phyloP scores from a whole-genome alignment of 331 rosid species.

The Erythrophleum ivorense region DNA sequence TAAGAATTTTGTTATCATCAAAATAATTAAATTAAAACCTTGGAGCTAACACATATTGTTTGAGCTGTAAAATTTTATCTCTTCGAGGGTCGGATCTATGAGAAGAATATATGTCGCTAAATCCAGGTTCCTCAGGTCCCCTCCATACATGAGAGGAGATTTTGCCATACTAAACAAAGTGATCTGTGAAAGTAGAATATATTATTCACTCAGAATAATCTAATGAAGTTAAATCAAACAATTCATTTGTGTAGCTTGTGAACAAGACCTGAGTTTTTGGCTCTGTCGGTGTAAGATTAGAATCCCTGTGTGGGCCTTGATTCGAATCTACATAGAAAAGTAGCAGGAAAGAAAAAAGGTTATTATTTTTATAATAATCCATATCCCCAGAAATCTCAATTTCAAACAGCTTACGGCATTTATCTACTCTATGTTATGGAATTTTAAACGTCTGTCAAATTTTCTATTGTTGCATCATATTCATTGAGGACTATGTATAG shows the following conservation, averaged over 20 bases:
- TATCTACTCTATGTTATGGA: too few species aligned
- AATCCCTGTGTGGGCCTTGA: neutral
- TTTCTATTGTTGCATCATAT: neutral
- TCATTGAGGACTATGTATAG: neutral
- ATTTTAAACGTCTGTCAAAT: neutral
- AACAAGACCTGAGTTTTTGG: conserved; percentile 52
- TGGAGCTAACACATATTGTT: too few species aligned
- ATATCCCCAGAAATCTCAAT: neutral
- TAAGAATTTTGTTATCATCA: too few species aligned
- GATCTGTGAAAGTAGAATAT: neutral
- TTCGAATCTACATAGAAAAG: neutral
- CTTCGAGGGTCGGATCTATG: neutral
- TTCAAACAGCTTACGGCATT: conserved; percentile 24
- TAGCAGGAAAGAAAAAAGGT: neutral
- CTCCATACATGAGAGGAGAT: neutral
- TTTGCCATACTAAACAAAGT: neutral
- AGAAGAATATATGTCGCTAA: neutral
- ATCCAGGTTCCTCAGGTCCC: neutral
- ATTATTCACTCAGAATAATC: neutral
- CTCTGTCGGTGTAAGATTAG: neutral
- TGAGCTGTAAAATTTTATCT: neutral
- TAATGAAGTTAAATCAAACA: too few species aligned
- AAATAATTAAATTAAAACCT: too few species aligned
- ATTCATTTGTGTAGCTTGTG: neutral
- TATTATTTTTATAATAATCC: neutral